These are phyloP conservation scores for Musa schizocarpa DNA, from an alignment of 176 grass and related monocot species.

Conservation along the genomic window DNA sequence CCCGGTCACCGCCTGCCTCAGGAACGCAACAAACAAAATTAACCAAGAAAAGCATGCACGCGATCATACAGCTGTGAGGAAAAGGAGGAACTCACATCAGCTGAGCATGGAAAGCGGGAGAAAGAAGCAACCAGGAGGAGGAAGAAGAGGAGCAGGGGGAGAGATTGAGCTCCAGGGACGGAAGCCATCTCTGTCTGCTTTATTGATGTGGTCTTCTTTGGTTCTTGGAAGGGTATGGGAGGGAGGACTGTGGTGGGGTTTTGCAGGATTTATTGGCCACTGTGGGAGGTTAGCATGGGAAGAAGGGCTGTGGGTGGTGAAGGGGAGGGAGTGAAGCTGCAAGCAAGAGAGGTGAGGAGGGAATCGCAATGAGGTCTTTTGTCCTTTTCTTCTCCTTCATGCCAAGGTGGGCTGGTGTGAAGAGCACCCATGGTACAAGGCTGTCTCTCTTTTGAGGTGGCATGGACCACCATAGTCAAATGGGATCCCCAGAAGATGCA, in stretches of 20 bases:
- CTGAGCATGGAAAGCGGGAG: not conserved
- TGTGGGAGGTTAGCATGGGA: not conserved
- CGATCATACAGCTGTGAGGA: not conserved
- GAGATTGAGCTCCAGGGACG: not conserved
- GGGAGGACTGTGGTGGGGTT: not conserved
- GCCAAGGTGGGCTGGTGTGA: too few species aligned
- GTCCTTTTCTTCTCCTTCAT: too few species aligned
- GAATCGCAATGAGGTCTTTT: too few species aligned
- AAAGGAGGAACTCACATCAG: not conserved
- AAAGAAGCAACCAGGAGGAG: not conserved
- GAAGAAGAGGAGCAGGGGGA: not conserved
- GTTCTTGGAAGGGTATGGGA: not conserved
- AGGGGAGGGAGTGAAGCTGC: not conserved
- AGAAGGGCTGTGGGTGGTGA: not conserved
- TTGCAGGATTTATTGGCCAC: not conserved
- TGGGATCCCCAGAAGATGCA: too few species aligned
- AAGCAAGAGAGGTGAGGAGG: too few species aligned
- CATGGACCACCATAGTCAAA: too few species aligned
- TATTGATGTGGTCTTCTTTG: not conserved
- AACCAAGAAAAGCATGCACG: not conserved
- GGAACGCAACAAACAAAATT: not conserved
- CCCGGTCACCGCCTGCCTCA: slow-evolving; percentile 7
- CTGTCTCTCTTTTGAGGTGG: too few species aligned
- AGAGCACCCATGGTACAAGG: too few species aligned
- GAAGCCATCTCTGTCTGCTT: not conserved